Percentiles rank a stretch among this genome's conserved stretches.
phyloP scores from a whole-genome alignment of 352 stramenopile species.

The Phytophthora podocarpi region DNA sequence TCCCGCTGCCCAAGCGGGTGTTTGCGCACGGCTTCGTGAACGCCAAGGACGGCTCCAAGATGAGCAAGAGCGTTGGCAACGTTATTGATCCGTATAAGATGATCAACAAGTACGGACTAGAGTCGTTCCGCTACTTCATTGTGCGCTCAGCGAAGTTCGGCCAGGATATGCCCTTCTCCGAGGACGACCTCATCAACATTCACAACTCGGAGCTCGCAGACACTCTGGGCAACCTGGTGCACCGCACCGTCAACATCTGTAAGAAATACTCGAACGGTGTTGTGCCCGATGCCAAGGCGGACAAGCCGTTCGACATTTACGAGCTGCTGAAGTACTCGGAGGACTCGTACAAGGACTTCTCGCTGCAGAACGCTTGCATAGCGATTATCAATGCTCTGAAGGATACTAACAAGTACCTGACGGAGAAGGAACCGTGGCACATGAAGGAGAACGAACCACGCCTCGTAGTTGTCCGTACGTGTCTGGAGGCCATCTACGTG shows the following conservation, averaged over 20 bases:
- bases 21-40: conserved; percentile 99
- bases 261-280: conserved; percentile 94
- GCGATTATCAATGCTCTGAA: conserved; percentile 91
- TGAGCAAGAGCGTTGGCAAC: conserved; percentile 99
- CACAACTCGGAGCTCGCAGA: conserved; percentile 97
- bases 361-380: conserved; percentile 90
- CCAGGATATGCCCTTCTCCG: conserved; percentile 94
- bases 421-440: conserved; percentile 97
- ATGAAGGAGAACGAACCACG: conserved; percentile 92
- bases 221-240: conserved; percentile 95
- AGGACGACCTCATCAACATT: conserved; percentile 95
- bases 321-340: conserved; percentile 82
- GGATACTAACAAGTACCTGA: conserved; percentile 98
- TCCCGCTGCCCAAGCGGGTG: conserved; percentile 94
- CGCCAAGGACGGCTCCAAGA: conserved; percentile 99
- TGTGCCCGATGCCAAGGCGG: conserved; percentile 60
- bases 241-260: conserved; percentile 96
- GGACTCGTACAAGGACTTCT: conserved; percentile 93
- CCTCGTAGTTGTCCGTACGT: conserved; percentile 93
- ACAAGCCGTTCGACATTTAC: conserved; percentile 89
- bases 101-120: conserved; percentile 92
- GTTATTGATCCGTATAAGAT: conserved; percentile 97
- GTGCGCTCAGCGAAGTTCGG: conserved; percentile 94
- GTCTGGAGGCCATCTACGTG: conserved; percentile 97
- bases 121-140: conserved; percentile 96